These are phyloP conservation scores for Murraya paniculata DNA, from an alignment of 345 rosid genomes.

Conservation along the genomic window DNA sequence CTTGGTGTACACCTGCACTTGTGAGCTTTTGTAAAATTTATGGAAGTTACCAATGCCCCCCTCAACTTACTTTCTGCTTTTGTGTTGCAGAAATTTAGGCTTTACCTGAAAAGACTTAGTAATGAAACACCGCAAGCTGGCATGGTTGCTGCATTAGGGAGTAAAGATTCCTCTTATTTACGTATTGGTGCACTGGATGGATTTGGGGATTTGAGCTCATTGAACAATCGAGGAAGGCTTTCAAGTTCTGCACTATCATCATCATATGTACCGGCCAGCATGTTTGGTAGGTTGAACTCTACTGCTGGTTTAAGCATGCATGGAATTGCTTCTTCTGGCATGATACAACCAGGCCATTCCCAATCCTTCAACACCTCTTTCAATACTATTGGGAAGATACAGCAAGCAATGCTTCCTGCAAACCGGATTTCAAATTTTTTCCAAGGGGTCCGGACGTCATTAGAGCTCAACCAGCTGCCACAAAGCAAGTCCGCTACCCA, in stretches of 20 bases:
- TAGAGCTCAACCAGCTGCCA: slow-evolving; percentile 46
- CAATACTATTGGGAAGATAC: slow-evolving; percentile 46
- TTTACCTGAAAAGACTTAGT: slow-evolving; percentile 68
- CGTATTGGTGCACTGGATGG: slow-evolving; percentile 53
- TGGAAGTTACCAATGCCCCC: not conserved
- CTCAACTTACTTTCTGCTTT: not conserved
- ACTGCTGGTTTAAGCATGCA: slow-evolving; percentile 43
- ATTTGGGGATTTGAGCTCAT: slow-evolving; percentile 46
- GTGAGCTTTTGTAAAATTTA: not conserved
- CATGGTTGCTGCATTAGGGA: slow-evolving; percentile 52
- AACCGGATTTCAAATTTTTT: slow-evolving; percentile 37
- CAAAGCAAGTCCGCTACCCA: slow-evolving; percentile 37
- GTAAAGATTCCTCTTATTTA: slow-evolving; percentile 54
- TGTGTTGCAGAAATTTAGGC: slow-evolving; percentile 74
- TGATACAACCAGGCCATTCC: slow-evolving; percentile 44
- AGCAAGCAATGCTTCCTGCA: slow-evolving; percentile 35
- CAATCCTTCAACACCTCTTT: slow-evolving; percentile 40
- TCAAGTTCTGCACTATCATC: slow-evolving; percentile 51
- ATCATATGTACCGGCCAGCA: slow-evolving; percentile 43
- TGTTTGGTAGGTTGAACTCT: slow-evolving; percentile 60
- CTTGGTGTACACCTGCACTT: not conserved
- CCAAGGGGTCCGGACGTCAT: slow-evolving; percentile 41
- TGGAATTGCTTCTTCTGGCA: slow-evolving; percentile 52
- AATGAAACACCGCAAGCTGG: slow-evolving; percentile 41
- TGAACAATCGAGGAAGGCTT: slow-evolving; percentile 51